Evolutionary conservation across 352 stramenopile species (phyloP).

Genomic region (Phytophthora litchii): DNA sequence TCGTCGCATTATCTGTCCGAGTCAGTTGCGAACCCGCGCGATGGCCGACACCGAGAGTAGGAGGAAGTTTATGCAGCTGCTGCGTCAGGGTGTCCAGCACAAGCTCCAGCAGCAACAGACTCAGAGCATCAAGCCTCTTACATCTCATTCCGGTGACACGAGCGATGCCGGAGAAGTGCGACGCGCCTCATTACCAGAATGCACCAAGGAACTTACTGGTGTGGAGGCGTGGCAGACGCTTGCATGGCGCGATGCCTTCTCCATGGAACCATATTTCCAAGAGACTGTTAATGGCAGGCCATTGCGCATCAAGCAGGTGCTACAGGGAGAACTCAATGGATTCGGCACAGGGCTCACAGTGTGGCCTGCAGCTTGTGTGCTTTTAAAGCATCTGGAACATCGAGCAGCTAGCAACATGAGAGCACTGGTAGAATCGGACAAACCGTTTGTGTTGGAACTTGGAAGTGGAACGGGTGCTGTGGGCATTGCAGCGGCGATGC

Average conservation of each 20-base stretch:
- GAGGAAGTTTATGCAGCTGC: conserved; percentile 57
- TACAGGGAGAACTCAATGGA: conserved; percentile 82
- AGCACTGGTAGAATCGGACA: conserved; percentile 13
- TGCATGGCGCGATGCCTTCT: conserved; percentile 75
- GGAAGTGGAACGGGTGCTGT: conserved; percentile 92
- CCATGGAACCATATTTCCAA: conserved; percentile 69
- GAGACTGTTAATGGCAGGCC: conserved; percentile 45
- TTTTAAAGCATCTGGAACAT: conserved; percentile 84
- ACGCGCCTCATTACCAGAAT: conserved; percentile 17
- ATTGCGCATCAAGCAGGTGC: conserved; percentile 73
- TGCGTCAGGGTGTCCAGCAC: conserved; percentile 65
- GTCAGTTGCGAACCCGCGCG: conserved; percentile 19
- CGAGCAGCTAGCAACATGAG: conserved; percentile 39
- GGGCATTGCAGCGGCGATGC: conserved; percentile 86
- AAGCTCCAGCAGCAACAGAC: conserved; percentile 44
- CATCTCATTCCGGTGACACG: conserved; percentile 16
- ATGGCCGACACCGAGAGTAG: conserved; percentile 36
- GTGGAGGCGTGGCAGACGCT: conserved; percentile 68
- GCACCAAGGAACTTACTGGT: conserved; percentile 5
- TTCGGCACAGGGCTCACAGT: conserved; percentile 84
- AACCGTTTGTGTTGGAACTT: conserved; percentile 86
- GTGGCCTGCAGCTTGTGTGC: conserved; percentile 81
- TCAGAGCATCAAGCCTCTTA: conserved; percentile 13
- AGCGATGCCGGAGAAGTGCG: conserved; percentile 32
- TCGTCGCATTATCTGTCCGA: conserved; percentile 11